Evolutionary conservation across 1,139 yeast genomes (phyloP), one percentile per base, ranked within the genome.

Genomic region (Candida sanyaensis): DNA sequence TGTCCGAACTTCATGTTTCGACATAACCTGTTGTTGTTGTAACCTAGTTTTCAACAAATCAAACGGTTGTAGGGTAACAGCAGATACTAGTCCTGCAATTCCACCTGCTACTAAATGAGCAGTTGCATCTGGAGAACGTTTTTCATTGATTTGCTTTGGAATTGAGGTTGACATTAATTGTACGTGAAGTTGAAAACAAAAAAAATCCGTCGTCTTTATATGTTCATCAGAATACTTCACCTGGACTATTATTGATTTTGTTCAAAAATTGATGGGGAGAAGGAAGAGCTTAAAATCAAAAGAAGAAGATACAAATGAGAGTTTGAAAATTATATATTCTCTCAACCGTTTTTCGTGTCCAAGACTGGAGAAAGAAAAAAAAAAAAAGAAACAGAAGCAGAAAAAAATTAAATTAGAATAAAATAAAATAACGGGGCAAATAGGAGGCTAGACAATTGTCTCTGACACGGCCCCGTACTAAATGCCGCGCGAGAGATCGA

Each of bases 31-130:
- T 51, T 75, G 78, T 65, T 93, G 98, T 70, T 93, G 99, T 11
- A 92, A 74, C 53, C 99, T 69, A 0, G 99, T 93, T 65, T 93
- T 93, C 47, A 93, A 69, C 44, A 93, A 75, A 66, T 93, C 99
- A 48, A 93, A 77, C 1, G 99, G 99, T 64, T 93, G 99, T 37
- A 93, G 76, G 1, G 81, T 75, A 6, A 89, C 80, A 0, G 97
- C 85, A 2, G 97, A 87, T 0, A 92, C 77, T 50, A 95, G 68
- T 0, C 99, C 99, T 1, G 97, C 96, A 9, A 80, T 61, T 50
- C 88, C 93, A 0, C 99, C 99, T 4, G 98, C 88, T 10, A 82
- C 61, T 11, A 91, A 66, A 66, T 91, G 97, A 1, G 67, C 56
- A 10, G 50, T 45, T 6, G 63, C 55, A 43, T 56, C 54, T 26